Conservation (phyloP, 2,329 filamentous ascomycete genomes). For the Aspergillus spinulosporus region DNA sequence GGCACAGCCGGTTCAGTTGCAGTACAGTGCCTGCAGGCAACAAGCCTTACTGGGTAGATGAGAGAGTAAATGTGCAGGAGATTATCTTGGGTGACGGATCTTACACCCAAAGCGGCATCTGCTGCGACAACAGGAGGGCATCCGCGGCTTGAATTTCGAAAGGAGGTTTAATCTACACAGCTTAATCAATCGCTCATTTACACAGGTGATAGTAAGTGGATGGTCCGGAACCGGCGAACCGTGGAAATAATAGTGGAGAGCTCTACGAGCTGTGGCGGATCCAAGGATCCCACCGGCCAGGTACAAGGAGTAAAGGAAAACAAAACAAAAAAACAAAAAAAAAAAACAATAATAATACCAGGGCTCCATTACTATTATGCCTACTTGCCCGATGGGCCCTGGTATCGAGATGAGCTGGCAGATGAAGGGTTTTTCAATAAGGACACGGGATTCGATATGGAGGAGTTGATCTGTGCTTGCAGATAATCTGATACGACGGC, state of each 20-base stretch:
- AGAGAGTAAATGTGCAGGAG: not conserved
- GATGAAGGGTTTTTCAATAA: not conserved
- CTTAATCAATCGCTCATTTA: constrained; percentile 18
- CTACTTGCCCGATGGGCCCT: too few species aligned
- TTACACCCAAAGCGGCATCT: constrained; percentile 1
- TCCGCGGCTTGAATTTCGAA: constrained; percentile 2
- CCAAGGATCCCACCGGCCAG: constrained; percentile 15
- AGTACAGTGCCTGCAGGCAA: not conserved
- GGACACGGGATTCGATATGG: not conserved
- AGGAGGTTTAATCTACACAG: constrained; percentile 5
- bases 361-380: not conserved
- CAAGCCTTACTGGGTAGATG: not conserved
- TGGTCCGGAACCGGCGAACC: constrained; percentile 11
- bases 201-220: constrained; percentile 16
- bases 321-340: not conserved
- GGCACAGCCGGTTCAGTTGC: not conserved
- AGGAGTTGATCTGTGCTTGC: not conserved
- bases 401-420: not conserved
- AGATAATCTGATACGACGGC: not conserved
- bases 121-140: not conserved
- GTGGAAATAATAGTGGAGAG: constrained; percentile 22
- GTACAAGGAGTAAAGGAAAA: constrained; percentile 5
- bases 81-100: not conserved
- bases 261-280: constrained; percentile 16
- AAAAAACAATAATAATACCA: not conserved